Evolutionary conservation across 1,284 basidiomycete genomes (phyloP), one percentile per base, ranked within the genome.

Genomic region (Hymenochaete sp.): DNA sequence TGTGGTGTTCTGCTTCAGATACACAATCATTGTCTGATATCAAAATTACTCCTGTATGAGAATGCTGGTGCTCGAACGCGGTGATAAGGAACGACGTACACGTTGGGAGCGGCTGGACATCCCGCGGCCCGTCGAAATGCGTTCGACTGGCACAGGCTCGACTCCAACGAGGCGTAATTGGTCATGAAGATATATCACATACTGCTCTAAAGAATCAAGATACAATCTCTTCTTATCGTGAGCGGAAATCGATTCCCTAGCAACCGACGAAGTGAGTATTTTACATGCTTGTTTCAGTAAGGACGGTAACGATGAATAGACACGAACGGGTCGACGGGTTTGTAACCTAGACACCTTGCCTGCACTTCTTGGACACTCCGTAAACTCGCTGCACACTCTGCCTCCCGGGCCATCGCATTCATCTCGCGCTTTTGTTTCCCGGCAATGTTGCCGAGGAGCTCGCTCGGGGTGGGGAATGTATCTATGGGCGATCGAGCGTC

Each of bases 191-290:
- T 74, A 81, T 18, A 70, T 55, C 14, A 83, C 72, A 57, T 85
- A 85, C 47, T 79, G 70, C 53, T 85, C 82, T 4, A 86, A 60
- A 53, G 77, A 79, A 54, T 81, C 78, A 19, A 85, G 66, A 55
- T 84, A 82, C 50, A 78, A 70, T 1, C 82, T 64, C 55, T 84
- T 85, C 58, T 83, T 83, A 55, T 85, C 82, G 54, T 85, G 82
- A 4, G 79, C 78, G 3, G 82, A 79, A 47, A 85, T 80, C 11
- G 67, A 67, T 45, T 83, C 81, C 1, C 79, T 81, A 35, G 21
- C 19, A 31, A 44, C 44, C 22, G 29, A 18, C 22, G 31, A 10
- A 45, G 48, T 14, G 28, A 10, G 14, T 31, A 14, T 31, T 31
- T 10, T 31, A 9, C 10, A 31, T 31, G 14, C 28, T 31, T 10